Conservation (phyloP, 352 stramenopile genomes). For the Phytopythium aichiense region DNA sequence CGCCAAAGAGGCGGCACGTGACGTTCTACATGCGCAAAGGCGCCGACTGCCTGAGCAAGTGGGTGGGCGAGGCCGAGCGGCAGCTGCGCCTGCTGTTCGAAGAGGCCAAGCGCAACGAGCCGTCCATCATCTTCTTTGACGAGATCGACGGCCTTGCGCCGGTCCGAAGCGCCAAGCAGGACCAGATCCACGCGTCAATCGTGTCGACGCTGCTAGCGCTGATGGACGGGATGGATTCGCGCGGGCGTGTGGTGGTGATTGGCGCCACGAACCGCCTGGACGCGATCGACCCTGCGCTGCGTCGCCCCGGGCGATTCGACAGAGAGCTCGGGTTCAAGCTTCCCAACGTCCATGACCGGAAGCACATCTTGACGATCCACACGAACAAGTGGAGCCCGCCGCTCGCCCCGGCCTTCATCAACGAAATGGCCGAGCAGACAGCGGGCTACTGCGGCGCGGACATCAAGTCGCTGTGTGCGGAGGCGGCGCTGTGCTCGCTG, state of each 20-base stretch:
- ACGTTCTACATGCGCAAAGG: constrained; percentile 95
- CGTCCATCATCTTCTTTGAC: constrained; percentile 95
- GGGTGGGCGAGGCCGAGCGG: constrained; percentile 90
- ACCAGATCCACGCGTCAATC: constrained; percentile 93
- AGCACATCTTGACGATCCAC: constrained; percentile 88
- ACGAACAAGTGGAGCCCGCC: constrained; percentile 84
- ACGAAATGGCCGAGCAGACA: constrained; percentile 80
- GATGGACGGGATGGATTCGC: constrained; percentile 89
- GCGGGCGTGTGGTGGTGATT: constrained; percentile 95
- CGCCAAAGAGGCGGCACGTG: constrained; percentile 47
- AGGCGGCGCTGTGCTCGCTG: constrained; percentile 87
- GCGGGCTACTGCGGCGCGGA: constrained; percentile 90
- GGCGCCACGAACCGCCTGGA: constrained; percentile 97
- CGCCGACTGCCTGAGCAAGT: constrained; percentile 90
- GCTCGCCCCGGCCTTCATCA: constrained; percentile 46
- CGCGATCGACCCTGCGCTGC: constrained; percentile 93
- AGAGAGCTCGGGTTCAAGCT: constrained; percentile 89
- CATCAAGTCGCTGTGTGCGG: constrained; percentile 88
- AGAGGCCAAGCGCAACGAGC: constrained; percentile 85
- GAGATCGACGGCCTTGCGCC: constrained; percentile 92
- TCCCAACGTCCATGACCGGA: constrained; percentile 73
- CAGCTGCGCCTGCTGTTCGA: constrained; percentile 91
- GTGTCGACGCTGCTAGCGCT: constrained; percentile 91
- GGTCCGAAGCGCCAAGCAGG: constrained; percentile 90
- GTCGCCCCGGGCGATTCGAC: constrained; percentile 92